These are phyloP conservation scores for Clavariopsis aquatica DNA, from an alignment of 495 filamentous ascomycete species.

Conservation along the genomic window DNA sequence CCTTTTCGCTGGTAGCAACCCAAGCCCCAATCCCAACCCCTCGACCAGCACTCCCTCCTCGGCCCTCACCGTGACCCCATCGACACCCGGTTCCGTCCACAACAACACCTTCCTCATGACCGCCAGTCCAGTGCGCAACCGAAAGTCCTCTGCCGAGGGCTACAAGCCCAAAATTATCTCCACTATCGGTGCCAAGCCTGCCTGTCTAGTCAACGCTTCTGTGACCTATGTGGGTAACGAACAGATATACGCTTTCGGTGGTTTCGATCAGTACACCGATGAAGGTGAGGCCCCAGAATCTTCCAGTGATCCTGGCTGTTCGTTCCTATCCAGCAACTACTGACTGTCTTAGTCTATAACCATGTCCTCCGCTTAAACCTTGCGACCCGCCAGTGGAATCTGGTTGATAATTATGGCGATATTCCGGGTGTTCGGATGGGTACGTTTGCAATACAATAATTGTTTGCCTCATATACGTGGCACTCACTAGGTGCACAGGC, in stretches of 20 bases:
- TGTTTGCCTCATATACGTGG: not conserved
- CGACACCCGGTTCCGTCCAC: constrained; percentile 50
- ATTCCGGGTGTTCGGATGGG: constrained; percentile 98
- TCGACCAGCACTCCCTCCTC: constrained; percentile 22
- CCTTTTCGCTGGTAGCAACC: constrained; percentile 25
- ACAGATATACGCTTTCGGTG: constrained; percentile 95
- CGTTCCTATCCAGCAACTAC: not conserved
- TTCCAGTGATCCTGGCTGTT: not conserved
- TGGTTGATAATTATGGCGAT: constrained; percentile 98
- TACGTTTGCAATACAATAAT: constrained; percentile 46
- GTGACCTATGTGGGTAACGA: constrained; percentile 96
- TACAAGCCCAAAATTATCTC: constrained; percentile 77
- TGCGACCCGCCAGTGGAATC: constrained; percentile 81
- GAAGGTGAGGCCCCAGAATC: constrained; percentile 58
- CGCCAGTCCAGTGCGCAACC: constrained; percentile 67
- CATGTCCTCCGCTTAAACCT: constrained; percentile 89
- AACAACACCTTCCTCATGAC: constrained; percentile 83
- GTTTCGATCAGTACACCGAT: constrained; percentile 98
- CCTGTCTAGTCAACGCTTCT: constrained; percentile 95
- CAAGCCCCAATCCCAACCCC: constrained; percentile 9
- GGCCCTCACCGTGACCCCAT: constrained; percentile 47
- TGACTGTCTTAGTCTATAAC: constrained; percentile 75
- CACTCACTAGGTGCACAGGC: constrained; percentile 52
- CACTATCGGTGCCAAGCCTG: constrained; percentile 79
- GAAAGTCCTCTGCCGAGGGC: constrained; percentile 57